Evolutionary conservation across 2,329 filamentous ascomycete species (phyloP), one percentile per base, ranked within the genome.

Genomic region (Myriosclerotinia curreyana): DNA sequence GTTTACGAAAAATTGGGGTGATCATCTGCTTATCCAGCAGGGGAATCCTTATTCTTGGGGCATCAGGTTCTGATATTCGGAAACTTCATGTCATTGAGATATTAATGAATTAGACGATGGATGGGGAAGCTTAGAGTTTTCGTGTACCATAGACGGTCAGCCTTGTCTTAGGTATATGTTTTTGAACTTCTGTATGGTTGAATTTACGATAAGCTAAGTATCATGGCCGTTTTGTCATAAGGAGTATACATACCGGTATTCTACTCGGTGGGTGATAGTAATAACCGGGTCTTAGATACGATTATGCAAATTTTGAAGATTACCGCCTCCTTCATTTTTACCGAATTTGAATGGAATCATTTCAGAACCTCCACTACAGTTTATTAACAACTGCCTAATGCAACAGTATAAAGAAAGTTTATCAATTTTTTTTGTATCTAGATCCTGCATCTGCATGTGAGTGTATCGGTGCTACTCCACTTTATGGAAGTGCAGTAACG

Each of bases 11-110:
- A 52, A n/a, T 60, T 52, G 46, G 20, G 34, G 22, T 60, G 58
- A 52, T 61, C 59, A 61, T 61, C 59, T 61, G 54, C 17, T 46
- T 58, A 20, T 22, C 42, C 59, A 53, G 59, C 22, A 42, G 59
- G 59, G 38, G 59, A 46, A 58, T 58, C n/a, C 28, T 34, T 9
- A 58, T 58, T 44, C 12, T 61, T 54, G 59, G 59, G 48, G 48
- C 48, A 22, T 40, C 20, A 31, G 25, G 17, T 17, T 40, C 36
- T 61, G 48, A 44, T 20, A 44, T 22, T 17, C 14, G 58, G 36
- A 36, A 40, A 56, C 44, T 55, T 40, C 59, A 53, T 46, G 34
- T 44, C 17, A 17, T 44, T 9, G 11, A 44, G 25, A 44, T 14
- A 56, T 28, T 8, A 44, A 56, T 52, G 42, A 15, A n/a, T 44